These are phyloP conservation scores for Phoma sp. DNA, from an alignment of 2,329 filamentous ascomycete species.

Conservation along the genomic window DNA sequence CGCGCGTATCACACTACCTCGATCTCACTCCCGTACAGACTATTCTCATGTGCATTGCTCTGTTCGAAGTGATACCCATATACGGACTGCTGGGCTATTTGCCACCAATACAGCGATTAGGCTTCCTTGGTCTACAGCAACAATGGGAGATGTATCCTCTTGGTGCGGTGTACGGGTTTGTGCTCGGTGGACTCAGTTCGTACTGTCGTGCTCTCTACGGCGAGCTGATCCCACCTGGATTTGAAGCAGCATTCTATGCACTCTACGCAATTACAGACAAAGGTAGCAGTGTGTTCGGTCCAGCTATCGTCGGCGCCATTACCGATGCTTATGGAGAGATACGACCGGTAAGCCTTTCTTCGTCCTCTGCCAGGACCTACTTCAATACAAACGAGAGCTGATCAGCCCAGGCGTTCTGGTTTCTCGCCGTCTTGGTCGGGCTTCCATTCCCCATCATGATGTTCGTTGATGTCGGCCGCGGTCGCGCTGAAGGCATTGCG, in stretches of 20 bases:
- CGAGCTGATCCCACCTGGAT: slow-evolving; percentile 91
- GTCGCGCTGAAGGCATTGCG: slow-evolving; percentile 51
- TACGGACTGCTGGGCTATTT: slow-evolving; percentile 91
- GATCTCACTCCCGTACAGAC: slow-evolving; percentile 81
- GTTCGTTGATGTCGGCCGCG: slow-evolving; percentile 78
- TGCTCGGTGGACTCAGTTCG: slow-evolving; percentile 88
- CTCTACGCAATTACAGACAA: slow-evolving; percentile 98
- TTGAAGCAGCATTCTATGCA: slow-evolving; percentile 94
- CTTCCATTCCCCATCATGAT: slow-evolving; percentile 84
- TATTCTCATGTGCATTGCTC: slow-evolving; percentile 85
- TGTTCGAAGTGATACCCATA: slow-evolving; percentile 91
- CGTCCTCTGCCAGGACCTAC: background rate
- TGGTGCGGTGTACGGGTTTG: slow-evolving; percentile 88
- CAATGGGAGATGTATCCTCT: slow-evolving; percentile 97
- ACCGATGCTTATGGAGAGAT: slow-evolving; percentile 71
- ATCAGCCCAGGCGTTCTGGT: slow-evolving; percentile 74
- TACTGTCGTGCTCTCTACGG: slow-evolving; percentile 94
- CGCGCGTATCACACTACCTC: slow-evolving; percentile 73
- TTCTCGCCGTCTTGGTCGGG: slow-evolving; percentile 83
- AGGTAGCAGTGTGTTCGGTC: slow-evolving; percentile 90
- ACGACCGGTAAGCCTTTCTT: slow-evolving; percentile 48
- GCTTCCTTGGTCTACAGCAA: slow-evolving; percentile 84
- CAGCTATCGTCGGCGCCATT: slow-evolving; percentile 90
- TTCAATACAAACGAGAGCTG: background rate
- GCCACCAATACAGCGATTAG: slow-evolving; percentile 75